These are phyloP conservation scores for Nadsonia commutata DNA, from an alignment of 1,139 yeast species.

Conservation along the genomic window DNA sequence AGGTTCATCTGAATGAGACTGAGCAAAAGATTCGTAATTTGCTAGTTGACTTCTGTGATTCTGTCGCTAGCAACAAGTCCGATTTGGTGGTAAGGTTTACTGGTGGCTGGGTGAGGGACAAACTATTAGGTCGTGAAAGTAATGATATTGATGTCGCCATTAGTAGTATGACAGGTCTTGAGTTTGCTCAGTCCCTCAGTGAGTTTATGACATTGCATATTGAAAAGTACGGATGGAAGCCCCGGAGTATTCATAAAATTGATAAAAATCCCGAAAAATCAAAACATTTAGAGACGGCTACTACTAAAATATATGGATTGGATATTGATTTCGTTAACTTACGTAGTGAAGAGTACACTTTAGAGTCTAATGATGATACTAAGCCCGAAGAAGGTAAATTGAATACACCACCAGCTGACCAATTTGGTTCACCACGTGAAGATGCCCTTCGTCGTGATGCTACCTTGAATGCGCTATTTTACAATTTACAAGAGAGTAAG, in stretches of 20 bases:
- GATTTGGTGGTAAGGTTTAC: slow-evolving; percentile 47
- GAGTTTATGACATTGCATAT: slow-evolving; percentile 31
- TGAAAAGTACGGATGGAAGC: slow-evolving; percentile 29
- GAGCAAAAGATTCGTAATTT: not conserved
- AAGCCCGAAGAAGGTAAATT: not conserved
- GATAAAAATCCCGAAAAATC: slow-evolving; percentile 89
- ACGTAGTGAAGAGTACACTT: slow-evolving; percentile 73
- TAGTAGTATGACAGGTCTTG: slow-evolving; percentile 69
- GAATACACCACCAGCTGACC: slow-evolving; percentile 31
- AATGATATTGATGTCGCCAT: slow-evolving; percentile 89
- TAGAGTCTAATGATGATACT: slow-evolving; percentile 47
- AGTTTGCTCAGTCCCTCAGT: slow-evolving; percentile 57
- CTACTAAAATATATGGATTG: slow-evolving; percentile 65
- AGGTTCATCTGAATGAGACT: not conserved
- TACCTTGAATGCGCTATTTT: slow-evolving; percentile 77
- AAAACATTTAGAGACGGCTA: slow-evolving; percentile 91
- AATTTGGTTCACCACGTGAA: slow-evolving; percentile 76
- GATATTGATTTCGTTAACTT: slow-evolving; percentile 89
- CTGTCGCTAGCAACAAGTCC: not conserved
- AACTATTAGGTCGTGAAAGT: slow-evolving; percentile 60
- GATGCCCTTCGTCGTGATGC: slow-evolving; percentile 94
- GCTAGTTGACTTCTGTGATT: not conserved
- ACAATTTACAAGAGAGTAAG: slow-evolving; percentile 48
- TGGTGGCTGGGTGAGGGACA: slow-evolving; percentile 99
- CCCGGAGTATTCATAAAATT: slow-evolving; percentile 57